These are phyloP conservation scores for Clausena lansium DNA, from an alignment of 345 rosid species.

Conservation along the genomic window DNA sequence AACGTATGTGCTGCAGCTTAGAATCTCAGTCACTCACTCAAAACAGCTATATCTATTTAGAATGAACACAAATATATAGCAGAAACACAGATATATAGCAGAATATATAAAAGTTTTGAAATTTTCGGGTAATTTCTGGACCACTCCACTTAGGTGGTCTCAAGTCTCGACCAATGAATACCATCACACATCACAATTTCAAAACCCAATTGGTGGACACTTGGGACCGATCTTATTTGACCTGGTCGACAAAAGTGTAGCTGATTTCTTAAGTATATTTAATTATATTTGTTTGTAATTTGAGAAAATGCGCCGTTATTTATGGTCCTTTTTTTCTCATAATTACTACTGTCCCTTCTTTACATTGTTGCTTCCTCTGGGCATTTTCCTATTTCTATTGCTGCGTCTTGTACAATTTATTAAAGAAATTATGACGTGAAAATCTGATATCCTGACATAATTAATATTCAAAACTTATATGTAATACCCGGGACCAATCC, in stretches of 20 bases:
- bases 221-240: not conserved
- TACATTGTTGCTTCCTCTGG: conserved; percentile 10
- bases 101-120: conserved; percentile 11
- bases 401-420: not conserved
- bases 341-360: conserved; percentile 27
- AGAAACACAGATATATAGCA: conserved; percentile 13
- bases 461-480: not conserved
- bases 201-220: conserved; percentile 19
- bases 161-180: conserved; percentile 1
- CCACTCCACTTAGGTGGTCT: not conserved
- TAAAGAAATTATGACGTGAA: conserved; percentile 9
- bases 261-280: conserved; percentile 16
- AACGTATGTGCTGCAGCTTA: conserved; percentile 8
- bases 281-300: not conserved
- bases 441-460: not conserved
- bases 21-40: conserved; percentile 8
- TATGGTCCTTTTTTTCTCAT: conserved; percentile 10
- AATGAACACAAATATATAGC: too few relatives aligned
- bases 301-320: conserved; percentile 15
- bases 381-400: not conserved
- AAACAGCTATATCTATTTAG: conserved; percentile 23
- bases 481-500: too few relatives aligned
- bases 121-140: conserved; percentile 20
- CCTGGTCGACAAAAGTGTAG: conserved; percentile 17
- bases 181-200: not conserved